Percentiles rank a stretch among this genome's conserved stretches.
Conservation (phyloP, 176 grass and related monocot species). For the Oryza meridionalis region DNA sequence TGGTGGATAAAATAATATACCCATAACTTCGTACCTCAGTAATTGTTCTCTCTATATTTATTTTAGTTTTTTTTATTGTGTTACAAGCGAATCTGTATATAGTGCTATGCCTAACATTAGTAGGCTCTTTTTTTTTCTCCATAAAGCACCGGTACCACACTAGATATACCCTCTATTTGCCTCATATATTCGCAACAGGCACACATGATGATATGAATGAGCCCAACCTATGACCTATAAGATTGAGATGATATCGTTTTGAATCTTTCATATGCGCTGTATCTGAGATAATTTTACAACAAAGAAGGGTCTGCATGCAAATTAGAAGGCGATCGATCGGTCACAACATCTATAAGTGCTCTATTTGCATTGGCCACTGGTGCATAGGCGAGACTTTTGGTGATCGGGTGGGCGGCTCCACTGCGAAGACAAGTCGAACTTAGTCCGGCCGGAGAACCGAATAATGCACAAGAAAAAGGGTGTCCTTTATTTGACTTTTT, state of each 20-base stretch:
- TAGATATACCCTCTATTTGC: too few relatives aligned
- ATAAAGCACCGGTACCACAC: too few relatives aligned
- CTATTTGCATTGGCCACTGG: background rate
- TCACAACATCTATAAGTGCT: background rate
- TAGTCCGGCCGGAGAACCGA: constrained; percentile 32
- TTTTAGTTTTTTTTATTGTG: too few relatives aligned
- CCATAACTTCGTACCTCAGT: too few relatives aligned
- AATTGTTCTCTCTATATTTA: too few relatives aligned
- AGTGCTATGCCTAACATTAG: too few relatives aligned
- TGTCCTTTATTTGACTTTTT: constrained; percentile 48
- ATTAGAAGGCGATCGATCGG: background rate
- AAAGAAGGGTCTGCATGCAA: background rate
- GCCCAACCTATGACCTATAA: background rate
- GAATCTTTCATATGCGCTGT: background rate
- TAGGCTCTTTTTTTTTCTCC: too few relatives aligned
- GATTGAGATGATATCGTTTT: background rate
- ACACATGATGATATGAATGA: too few relatives aligned
- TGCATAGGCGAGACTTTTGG: background rate
- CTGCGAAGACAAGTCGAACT: constrained; percentile 33
- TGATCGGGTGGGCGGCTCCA: constrained; percentile 20
- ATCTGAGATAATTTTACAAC: background rate
- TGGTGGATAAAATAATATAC: too few relatives aligned
- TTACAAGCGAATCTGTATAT: too few relatives aligned
- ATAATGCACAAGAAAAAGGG: constrained; percentile 49
- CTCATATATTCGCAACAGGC: too few relatives aligned